These are phyloP conservation scores for Citrus reticulata DNA, from an alignment of 345 rosid species.

Conservation along the genomic window DNA sequence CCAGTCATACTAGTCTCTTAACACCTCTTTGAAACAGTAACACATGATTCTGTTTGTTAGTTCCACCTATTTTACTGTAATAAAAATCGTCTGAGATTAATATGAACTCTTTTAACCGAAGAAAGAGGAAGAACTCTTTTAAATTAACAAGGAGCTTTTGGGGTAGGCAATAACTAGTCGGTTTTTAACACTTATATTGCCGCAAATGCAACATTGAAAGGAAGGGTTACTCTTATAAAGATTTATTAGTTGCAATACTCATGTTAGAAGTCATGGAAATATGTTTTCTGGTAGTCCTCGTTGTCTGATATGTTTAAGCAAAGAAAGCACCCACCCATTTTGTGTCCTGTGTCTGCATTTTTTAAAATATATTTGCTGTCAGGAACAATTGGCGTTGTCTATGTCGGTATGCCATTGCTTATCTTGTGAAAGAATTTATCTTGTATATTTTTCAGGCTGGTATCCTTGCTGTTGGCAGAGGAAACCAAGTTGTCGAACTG, in stretches of 20 bases:
- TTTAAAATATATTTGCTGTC: not conserved
- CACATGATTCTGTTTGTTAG: not conserved
- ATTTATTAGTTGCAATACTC: not conserved
- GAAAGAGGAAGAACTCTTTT: not conserved
- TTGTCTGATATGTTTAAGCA: not conserved
- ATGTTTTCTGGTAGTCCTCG: not conserved
- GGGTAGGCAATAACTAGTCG: not conserved
- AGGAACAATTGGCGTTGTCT: not conserved
- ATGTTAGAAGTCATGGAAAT: not conserved
- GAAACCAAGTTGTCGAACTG: conserved; percentile 84
- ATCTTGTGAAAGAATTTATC: not conserved
- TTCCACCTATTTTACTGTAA: not conserved
- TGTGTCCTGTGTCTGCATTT: not conserved
- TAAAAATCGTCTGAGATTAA: not conserved
- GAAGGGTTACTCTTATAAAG: not conserved
- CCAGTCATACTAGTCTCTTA: not conserved
- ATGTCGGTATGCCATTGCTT: not conserved
- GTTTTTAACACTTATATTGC: not conserved
- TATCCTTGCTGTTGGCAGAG: conserved; percentile 92
- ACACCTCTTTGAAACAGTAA: not conserved
- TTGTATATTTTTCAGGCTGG: conserved; percentile 54
- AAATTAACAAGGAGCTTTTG: not conserved
- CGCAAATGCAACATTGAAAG: not conserved
- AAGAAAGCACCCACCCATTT: not conserved
- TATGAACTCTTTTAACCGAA: not conserved